Evolutionary conservation across 179 eudicot species (phyloP), one percentile per base, ranked within the genome.

Genomic region (Camellia oleifera): DNA sequence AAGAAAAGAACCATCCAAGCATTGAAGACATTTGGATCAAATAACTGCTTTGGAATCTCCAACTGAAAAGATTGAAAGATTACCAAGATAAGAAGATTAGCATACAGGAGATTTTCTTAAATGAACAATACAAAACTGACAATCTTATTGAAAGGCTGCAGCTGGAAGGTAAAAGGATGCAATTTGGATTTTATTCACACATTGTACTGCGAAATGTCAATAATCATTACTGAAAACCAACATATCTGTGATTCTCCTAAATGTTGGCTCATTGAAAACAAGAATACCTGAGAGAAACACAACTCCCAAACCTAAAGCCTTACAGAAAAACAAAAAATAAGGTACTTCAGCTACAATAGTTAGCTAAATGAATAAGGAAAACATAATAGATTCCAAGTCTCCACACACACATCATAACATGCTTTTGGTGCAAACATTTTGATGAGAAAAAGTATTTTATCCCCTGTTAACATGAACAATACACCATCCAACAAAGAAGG

Each of bases 1-100:
- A 97, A 68, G 81, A 94, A 97, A 61, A 97, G 92, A 80, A 88
- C 87, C 99, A 97, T 97, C 99, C 99, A 97, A 46, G 94, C 97
- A 91, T 89, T 91, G 90, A 97, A 97, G 81, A 97, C 86, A 81
- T 88, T 93, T 76, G 98, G 93, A 80, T 97, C 95, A 84, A 90
- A 89, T 71, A 97, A 84, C 85, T 91, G 97, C 87, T 89, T 95
- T 7, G 99, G 99, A 73, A 97, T 91, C 97, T 97, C 99, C 87
- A 97, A 82, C 99, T 97, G 91, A 61, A 81, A 83, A 65, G 77
- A 56, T 40, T 76, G 65, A 54, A 15, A 13, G 73, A 26, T 23
- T 12, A 10, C 9, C 50, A 18, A 46, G 13, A 6, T 4, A 26
- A 68, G 10, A 60, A 81, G 65, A 63, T 17, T 45, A 78, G 7